phyloP scores from a whole-genome alignment of 805 yeast species.

The Kodamaea kakaduensis region DNA sequence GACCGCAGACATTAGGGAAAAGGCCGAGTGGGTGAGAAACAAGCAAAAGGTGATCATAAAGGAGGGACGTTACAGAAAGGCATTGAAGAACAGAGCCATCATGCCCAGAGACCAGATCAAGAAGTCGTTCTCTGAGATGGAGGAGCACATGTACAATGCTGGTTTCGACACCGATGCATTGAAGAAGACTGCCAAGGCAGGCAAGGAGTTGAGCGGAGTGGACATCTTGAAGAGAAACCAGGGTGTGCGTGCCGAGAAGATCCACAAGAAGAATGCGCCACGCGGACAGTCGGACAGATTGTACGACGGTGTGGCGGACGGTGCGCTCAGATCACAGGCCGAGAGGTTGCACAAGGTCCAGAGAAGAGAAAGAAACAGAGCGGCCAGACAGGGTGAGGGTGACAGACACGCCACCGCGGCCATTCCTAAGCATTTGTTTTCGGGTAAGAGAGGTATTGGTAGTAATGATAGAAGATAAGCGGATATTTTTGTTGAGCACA shows the following conservation, averaged over 20 bases:
- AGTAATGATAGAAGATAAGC: slow-evolving; percentile 85
- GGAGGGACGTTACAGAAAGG: slow-evolving; percentile 82
- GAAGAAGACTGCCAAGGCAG: slow-evolving; percentile 36
- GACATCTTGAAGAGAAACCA: slow-evolving; percentile 68
- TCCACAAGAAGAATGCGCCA: slow-evolving; percentile 46
- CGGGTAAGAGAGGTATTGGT: slow-evolving; percentile 97
- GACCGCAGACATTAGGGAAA: slow-evolving; percentile 56
- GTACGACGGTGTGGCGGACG: slow-evolving; percentile 82
- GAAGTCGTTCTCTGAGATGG: slow-evolving; percentile 75
- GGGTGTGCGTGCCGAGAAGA: slow-evolving; percentile 36
- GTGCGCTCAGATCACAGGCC: slow-evolving; percentile 75
- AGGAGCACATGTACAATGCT: slow-evolving; percentile 79
- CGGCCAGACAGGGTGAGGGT: slow-evolving; percentile 92
- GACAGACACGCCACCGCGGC: slow-evolving; percentile 86
- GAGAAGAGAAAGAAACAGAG: slow-evolving; percentile 90
- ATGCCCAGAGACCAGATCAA: slow-evolving; percentile 88
- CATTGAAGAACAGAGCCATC: slow-evolving; percentile 78
- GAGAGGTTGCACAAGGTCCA: slow-evolving; percentile 83
- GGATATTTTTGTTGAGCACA: no score
- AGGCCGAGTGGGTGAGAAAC: slow-evolving; percentile 93
- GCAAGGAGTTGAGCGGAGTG: slow-evolving; percentile 58
- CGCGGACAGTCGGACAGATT: slow-evolving; percentile 70
- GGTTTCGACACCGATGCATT: slow-evolving; percentile 82
- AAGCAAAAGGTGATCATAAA: slow-evolving; percentile 91
- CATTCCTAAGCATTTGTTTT: slow-evolving; percentile 88